Conservation (phyloP, 1,284 basidiomycete genomes). For the Rhizoctonia solani region DNA sequence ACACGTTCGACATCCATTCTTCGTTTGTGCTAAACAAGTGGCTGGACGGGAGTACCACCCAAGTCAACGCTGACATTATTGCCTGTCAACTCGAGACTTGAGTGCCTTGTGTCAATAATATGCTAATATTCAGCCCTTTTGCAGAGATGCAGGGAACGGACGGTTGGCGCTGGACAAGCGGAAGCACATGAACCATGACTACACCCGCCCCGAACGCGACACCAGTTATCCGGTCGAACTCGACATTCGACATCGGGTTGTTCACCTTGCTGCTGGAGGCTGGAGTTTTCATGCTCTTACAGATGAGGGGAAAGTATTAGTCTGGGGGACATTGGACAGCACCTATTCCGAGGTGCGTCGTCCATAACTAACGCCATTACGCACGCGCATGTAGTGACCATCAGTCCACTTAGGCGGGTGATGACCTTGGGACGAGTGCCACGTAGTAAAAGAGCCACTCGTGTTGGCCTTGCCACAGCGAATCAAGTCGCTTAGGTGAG, state of each 20-base stretch:
- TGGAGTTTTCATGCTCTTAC: slow-evolving; percentile 85
- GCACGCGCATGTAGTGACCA: background rate
- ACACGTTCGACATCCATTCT: no score
- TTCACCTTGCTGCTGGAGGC: slow-evolving; percentile 76
- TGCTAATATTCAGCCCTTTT: background rate
- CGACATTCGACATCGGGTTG: slow-evolving; percentile 63
- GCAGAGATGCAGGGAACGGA: slow-evolving; percentile 61
- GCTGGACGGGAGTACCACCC: background rate
- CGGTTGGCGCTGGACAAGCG: slow-evolving; percentile 58
- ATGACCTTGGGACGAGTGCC: slow-evolving; percentile 26
- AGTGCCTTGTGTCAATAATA: background rate
- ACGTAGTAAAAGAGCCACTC: slow-evolving; percentile 21
- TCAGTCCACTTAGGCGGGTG: background rate
- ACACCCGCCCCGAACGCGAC: slow-evolving; percentile 46
- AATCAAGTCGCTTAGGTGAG: slow-evolving; percentile 36
- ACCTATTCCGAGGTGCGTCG: background rate
- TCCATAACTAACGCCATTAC: background rate
- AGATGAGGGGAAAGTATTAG: slow-evolving; percentile 70
- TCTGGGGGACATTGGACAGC: slow-evolving; percentile 67
- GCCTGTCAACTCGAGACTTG: background rate
- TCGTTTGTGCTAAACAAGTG: no score
- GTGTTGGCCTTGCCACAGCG: slow-evolving; percentile 24
- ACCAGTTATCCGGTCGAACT: slow-evolving; percentile 67
- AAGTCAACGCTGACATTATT: background rate
- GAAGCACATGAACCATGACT: slow-evolving; percentile 42